These are phyloP conservation scores for Syzygium aromaticum DNA, from an alignment of 345 rosid genomes.

Conservation along the genomic window DNA sequence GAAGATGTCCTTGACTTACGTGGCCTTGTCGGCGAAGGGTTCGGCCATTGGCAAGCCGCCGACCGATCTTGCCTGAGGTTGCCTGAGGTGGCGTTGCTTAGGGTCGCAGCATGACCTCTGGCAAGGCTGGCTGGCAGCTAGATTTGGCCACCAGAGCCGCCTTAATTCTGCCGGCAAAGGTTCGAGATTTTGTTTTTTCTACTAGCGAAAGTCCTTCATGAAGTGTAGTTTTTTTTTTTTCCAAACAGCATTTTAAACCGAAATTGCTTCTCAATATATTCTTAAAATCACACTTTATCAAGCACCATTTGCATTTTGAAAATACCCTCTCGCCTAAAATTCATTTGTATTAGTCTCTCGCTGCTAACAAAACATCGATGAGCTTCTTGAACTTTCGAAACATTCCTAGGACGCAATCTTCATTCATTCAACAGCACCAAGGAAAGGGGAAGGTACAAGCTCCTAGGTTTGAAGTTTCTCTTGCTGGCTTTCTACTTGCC, in stretches of 20 bases:
- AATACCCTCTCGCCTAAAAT: neutral
- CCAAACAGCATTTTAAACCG: rapidly evolving
- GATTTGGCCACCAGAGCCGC: too few species aligned
- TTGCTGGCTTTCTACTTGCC: neutral
- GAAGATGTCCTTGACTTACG: rapidly evolving
- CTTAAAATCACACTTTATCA: neutral
- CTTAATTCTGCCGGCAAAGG: rapidly evolving
- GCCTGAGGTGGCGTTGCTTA: rapidly evolving
- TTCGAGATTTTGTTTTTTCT: rapidly evolving
- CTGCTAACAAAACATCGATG: neutral
- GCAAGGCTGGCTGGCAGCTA: rapidly evolving
- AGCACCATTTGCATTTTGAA: neutral
- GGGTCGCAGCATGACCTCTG: rapidly evolving
- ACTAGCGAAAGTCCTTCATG: neutral
- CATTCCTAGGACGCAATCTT: neutral
- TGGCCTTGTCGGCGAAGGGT: rapidly evolving
- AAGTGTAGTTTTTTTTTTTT: neutral
- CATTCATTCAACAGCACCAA: neutral
- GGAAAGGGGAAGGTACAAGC: neutral
- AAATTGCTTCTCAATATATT: neutral
- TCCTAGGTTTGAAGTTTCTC: neutral
- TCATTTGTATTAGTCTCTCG: neutral
- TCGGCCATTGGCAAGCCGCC: rapidly evolving
- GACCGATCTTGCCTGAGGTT: neutral
- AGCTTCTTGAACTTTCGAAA: neutral